Evolutionary conservation across 768 basidiomycete species (phyloP).

Genomic region (Lyophyllum decastes): DNA sequence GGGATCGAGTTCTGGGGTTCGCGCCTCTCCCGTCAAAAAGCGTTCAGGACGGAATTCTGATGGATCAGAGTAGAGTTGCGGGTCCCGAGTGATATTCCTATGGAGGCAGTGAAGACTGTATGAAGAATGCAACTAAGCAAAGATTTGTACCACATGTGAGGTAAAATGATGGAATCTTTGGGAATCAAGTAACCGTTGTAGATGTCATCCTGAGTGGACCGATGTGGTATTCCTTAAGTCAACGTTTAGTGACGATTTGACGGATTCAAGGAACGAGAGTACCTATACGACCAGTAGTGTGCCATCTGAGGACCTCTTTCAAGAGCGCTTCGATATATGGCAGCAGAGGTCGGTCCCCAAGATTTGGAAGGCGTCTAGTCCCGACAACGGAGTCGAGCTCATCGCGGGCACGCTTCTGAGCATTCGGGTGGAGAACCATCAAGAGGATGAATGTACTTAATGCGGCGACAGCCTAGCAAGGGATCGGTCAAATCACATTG

Average conservation of each 20-base stretch:
- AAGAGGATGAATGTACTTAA: too few relatives aligned
- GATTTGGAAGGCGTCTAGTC: slow-evolving; percentile 29
- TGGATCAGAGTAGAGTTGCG: slow-evolving; percentile 21
- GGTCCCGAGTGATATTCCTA: slow-evolving; percentile 27
- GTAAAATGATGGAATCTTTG: slow-evolving; percentile 13
- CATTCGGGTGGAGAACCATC: too few relatives aligned
- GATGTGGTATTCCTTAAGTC: slow-evolving; percentile 12
- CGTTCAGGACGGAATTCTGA: slow-evolving; percentile 37
- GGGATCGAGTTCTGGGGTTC: slow-evolving; percentile 33
- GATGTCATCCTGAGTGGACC: slow-evolving; percentile 11
- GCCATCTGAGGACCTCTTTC: slow-evolving; percentile 31
- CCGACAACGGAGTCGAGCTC: too few relatives aligned
- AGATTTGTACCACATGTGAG: slow-evolving; percentile 14
- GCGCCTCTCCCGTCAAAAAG: slow-evolving; percentile 26
- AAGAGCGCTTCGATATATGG: slow-evolving; percentile 31
- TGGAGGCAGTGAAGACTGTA: neutral
- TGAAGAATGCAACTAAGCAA: neutral
- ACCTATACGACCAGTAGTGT: slow-evolving; percentile 29
- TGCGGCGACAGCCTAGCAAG: too few relatives aligned
- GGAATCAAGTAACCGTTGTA: slow-evolving; percentile 19
- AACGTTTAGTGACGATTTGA: too few relatives aligned
- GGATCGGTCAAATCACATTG: too few relatives aligned
- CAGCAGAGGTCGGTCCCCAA: slow-evolving; percentile 26
- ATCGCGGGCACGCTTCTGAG: too few relatives aligned
- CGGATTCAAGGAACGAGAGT: neutral